Conservation (phyloP, 2,329 filamentous ascomycete species). For the Botrytis deweyae region DNA sequence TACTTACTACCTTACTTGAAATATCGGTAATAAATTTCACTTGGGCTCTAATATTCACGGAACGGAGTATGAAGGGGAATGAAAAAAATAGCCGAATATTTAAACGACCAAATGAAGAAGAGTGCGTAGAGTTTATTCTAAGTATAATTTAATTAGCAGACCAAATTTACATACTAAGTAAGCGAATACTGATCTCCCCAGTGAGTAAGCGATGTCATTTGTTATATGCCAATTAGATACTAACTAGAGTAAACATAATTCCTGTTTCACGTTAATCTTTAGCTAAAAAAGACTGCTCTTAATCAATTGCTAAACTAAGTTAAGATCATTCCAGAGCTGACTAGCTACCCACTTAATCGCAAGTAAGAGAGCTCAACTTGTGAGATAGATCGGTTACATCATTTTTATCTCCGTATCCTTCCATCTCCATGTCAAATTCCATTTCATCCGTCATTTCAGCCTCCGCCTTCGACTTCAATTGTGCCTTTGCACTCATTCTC, state of each 20-base stretch:
- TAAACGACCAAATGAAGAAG: background rate
- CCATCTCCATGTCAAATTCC: background rate
- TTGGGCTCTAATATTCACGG: background rate
- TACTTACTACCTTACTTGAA: background rate
- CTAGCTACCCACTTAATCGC: background rate
- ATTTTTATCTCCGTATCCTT: background rate
- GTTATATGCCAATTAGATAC: background rate
- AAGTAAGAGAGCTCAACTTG: background rate
- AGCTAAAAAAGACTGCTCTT: background rate
- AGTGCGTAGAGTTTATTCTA: background rate
- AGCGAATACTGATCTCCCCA: rapidly evolving
- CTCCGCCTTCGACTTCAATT: background rate
- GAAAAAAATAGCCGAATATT: background rate
- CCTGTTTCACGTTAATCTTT: background rate
- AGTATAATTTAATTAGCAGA: background rate
- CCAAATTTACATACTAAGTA: rapidly evolving
- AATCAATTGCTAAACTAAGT: background rate
- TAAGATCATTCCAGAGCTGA: background rate
- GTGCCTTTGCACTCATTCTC: background rate
- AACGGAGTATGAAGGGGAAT: background rate
- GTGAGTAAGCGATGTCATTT: rapidly evolving
- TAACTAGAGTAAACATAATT: background rate
- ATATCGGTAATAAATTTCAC: background rate
- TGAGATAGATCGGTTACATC: background rate
- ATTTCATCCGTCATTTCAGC: background rate